Evolutionary conservation across 805 yeast genomes (phyloP).

Genomic region (Wickerhamomyces xylosicus): DNA sequence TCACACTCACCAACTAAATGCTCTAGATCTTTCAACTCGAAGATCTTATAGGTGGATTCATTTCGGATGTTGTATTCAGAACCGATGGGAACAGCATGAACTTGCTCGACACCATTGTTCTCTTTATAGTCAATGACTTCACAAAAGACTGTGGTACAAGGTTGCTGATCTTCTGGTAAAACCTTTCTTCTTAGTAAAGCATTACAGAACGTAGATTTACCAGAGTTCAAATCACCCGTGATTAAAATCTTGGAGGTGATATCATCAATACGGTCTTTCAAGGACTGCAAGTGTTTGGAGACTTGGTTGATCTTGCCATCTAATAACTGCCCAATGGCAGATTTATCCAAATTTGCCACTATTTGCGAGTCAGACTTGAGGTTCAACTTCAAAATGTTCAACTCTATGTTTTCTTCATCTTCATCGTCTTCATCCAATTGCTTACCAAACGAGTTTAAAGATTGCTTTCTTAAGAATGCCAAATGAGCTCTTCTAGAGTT

Average conservation of each 20-base stretch:
- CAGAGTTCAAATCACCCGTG: slow-evolving; percentile 95
- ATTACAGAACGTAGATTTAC: slow-evolving; percentile 93
- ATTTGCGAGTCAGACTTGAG: slow-evolving; percentile 37
- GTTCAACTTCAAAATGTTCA: slow-evolving; percentile 54
- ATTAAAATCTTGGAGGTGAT: slow-evolving; percentile 89
- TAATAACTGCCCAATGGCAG: slow-evolving; percentile 58
- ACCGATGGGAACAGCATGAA: slow-evolving; percentile 75
- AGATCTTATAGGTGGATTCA: slow-evolving; percentile 54
- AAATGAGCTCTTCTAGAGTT: slow-evolving; percentile 41
- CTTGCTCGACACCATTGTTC: slow-evolving; percentile 74
- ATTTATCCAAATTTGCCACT: slow-evolving; percentile 50
- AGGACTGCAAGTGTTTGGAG: slow-evolving; percentile 53
- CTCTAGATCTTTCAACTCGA: slow-evolving; percentile 45
- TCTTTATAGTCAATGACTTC: slow-evolving; percentile 82
- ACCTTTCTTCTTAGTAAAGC: slow-evolving; percentile 69
- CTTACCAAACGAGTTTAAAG: slow-evolving; percentile 11
- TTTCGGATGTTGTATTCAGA: slow-evolving; percentile 31
- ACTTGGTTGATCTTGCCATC: slow-evolving; percentile 59
- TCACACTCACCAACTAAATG: slow-evolving; percentile 69
- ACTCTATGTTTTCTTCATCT: slow-evolving; percentile 24
- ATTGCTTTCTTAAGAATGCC: slow-evolving; percentile 35
- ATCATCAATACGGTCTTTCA: slow-evolving; percentile 81
- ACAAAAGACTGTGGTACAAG: slow-evolving; percentile 93
- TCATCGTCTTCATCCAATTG: slow-evolving; percentile 11
- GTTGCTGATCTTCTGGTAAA: slow-evolving; percentile 94